Base-by-base conservation (phyloP, 2,329 filamentous ascomycete genomes). In the Penicillium frequentans region DNA sequence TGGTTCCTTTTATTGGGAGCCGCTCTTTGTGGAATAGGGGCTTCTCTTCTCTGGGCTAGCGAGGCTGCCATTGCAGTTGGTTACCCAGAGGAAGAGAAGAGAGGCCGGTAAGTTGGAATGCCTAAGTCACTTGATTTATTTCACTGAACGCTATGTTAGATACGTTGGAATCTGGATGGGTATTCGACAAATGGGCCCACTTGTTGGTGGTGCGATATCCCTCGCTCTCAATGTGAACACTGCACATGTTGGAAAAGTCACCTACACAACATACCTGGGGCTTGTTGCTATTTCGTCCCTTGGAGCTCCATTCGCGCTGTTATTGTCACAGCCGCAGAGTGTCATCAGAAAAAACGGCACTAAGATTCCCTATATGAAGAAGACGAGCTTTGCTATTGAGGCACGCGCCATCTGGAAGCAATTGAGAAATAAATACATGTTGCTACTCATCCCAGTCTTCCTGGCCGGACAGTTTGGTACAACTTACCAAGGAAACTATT, bases 91-190 rank as follows among this genome's bases (percentile, higher is more conserved):
- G 70, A 79, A 24, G 70, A 79, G 49, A 76, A 81, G 53, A 72
- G 79, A 33, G 79, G 79, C 42, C 39, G 62, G 55, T 64, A 77
- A 74, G 60, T 77, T 3, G 19, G 8, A 3, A 14, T 11, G 1
- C 2, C 9, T 19, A 9, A 4, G 19, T n/a, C n/a, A n/a, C 13
- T 8, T n/a, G 8, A 7, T n/a, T 37, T 0, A 8, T 3, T 21
- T 19, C 2, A 43, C 26, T 14, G 0, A 23, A n/a, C 10, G 3
- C 42, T 47, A 19, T 42, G 5, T 5, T 10, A 67, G 65, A 5
- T 70, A 68, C n/a, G 75, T 79, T 43, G 80, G 79, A 2, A 82
- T 83, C 35, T 84, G 81, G 81, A 77, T 84, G 5, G 78, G 80
- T 7, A 76, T 83, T 8, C 77, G 80, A 7, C 80, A 83, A 56